Base-by-base conservation (phyloP, 139 green algal species). In the Nannochloris sp. region DNA sequence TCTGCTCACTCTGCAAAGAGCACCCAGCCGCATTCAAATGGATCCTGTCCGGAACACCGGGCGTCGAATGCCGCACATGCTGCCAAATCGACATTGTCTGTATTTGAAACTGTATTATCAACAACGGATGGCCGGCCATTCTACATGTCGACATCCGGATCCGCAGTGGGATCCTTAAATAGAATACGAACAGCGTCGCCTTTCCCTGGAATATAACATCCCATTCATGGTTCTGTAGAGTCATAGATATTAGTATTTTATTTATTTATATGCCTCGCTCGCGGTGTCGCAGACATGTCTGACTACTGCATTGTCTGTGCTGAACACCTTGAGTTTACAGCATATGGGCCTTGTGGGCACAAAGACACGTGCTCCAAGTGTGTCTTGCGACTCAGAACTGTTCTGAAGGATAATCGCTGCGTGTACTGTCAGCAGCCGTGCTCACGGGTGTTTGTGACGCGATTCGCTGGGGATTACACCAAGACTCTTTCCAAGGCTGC, bases 301-400 rank as follows among this genome's bases (percentile, higher is more conserved):
- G 67, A 75, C 56, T 16, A 67, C 61, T 97, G 90, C 71, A 61
- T 83, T 3, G 80, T 97, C 1, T 97, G 91, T 37, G 86, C 90
- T 1, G 91, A 96, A 60, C 73, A 80, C 1, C 69, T 97, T 16
- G 67, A 89, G 21, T 97, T 75, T 60, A 82, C 82, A 1, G 90
- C 76, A 0, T 86, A 91, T 64, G 85, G 81, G 0, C 62, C 62
- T 5, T 97, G 91, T 66, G 83, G 84, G 10, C 91, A 97, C 78
- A 88, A 84, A 36, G 91, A 97, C n/a, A 81, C 87, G 4, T 95
- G 88, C 63, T 84, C 75, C 25, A 83, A 81, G 48, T 87, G 88
- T 62, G 81, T 92, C 14, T 68, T 77, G 14, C 76, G 90, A 6
- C 72, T 97, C 70, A 78, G 91, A 4, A 81, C 91, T 29, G 75